Percentiles rank a stretch among this genome's conserved stretches.
Conservation (phyloP, 73 alveolate species). For the Tetrahymena thermophila region DNA sequence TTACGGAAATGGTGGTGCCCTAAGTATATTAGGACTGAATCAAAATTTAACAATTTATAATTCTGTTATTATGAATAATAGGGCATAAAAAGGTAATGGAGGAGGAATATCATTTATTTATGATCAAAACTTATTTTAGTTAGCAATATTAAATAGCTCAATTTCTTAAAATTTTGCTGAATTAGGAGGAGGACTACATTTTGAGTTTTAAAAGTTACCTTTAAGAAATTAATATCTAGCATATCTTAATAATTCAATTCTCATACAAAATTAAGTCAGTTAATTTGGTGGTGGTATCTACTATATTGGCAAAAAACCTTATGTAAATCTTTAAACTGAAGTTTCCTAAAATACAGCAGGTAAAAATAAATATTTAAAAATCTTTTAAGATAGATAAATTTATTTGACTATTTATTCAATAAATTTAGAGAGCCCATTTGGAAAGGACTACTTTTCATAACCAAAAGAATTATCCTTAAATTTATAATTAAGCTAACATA, state of each 20-base stretch:
- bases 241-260: not conserved
- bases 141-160: not conserved
- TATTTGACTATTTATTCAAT: no score
- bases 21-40: not conserved
- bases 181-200: not conserved
- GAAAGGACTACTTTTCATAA: not conserved
- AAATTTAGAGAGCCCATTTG: not conserved
- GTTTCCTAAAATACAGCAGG: not conserved
- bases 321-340: not conserved
- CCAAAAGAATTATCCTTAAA: not conserved
- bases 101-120: not conserved
- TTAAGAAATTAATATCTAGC: not conserved
- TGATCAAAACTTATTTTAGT: not conserved
- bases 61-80: not conserved
- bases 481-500: no score
- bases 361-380: no score
- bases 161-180: not conserved
- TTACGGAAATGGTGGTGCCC: not conserved
- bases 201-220: not conserved
- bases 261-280: not conserved
- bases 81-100: not conserved
- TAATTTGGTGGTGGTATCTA: not conserved
- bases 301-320: not conserved
- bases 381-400: no score
- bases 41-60: not conserved